Percentiles rank a stretch among this genome's conserved stretches.
Evolutionary conservation across 2,329 filamentous ascomycete species (phyloP).

Genomic region (Neospermospora avenae): DNA sequence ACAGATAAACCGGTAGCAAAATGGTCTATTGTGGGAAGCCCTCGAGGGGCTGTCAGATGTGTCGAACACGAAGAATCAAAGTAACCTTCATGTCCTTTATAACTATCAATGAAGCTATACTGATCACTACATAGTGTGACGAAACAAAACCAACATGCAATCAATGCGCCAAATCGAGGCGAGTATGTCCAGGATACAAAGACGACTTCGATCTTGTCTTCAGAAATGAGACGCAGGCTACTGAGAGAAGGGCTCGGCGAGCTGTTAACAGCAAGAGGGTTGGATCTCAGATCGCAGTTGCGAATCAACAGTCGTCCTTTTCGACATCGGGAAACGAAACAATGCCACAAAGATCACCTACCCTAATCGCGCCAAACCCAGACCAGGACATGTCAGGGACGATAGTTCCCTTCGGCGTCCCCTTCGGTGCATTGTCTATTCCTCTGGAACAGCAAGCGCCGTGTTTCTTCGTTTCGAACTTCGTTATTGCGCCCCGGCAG

Average conservation of each 20-base stretch:
- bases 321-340: neutral
- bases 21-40: slow-evolving; percentile 68
- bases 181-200: slow-evolving; percentile 64
- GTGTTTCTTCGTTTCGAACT: slow-evolving; percentile 60
- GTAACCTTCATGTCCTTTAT: slow-evolving; percentile 39
- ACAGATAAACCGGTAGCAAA: slow-evolving; percentile 23
- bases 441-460: slow-evolving; percentile 53
- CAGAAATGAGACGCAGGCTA: slow-evolving; percentile 68
- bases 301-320: slow-evolving; percentile 13
- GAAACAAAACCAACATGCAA: slow-evolving; percentile 64
- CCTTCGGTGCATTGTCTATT: slow-evolving; percentile 40
- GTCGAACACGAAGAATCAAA: slow-evolving; percentile 70
- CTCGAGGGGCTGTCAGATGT: slow-evolving; percentile 70
- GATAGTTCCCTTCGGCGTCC: slow-evolving; percentile 26
- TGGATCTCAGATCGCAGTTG: slow-evolving; percentile 17
- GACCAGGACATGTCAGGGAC: slow-evolving; percentile 5
- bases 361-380: slow-evolving; percentile 14
- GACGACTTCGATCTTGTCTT: slow-evolving; percentile 72
- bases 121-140: slow-evolving; percentile 51
- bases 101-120: neutral
- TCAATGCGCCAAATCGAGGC: slow-evolving; percentile 61
- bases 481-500: slow-evolving; percentile 51
- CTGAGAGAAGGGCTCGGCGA: slow-evolving; percentile 59
- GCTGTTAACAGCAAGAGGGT: slow-evolving; percentile 48
- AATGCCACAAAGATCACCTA: neutral